Base-by-base conservation (phyloP, 139 green algal species). In the Eudorina sp. region DNA sequence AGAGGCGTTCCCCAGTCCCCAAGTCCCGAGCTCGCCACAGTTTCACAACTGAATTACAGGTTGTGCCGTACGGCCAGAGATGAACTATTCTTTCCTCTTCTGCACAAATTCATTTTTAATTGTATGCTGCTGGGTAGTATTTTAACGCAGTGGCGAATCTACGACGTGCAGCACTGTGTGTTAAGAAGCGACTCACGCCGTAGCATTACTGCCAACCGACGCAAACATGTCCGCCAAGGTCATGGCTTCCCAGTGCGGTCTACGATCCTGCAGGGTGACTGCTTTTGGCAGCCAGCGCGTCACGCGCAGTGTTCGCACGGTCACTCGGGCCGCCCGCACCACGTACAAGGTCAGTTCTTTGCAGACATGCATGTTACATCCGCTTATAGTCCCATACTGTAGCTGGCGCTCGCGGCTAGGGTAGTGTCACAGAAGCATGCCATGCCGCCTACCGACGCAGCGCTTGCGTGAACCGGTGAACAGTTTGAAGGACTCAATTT, bases 291-390 rank as follows among this genome's bases (percentile, higher is more conserved):
- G 58, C 58, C 58, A 64, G 40, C 55, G 55, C 21, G 23, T 38
- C 8, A 1, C 27, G 36, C 53, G 77, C 46, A 53, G 27, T 6
- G 6, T 9, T 38, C 3, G 1, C n/a, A 19, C 64, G 5, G 29
- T 46, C 7, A 29, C 25, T 9, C 8, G 36, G 27, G 80, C 80
- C 18, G 45, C 62, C n/a, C 80, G 80, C 60, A 86, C 80, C 18
- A 86, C 43, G 6, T 86, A 86, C 62, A 77, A 86, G 80, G 80
- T 72, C 9, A 53, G 48, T 69, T 53, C n/a, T n/a, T 11, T 9
- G 73, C 9, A 43, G 43, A 40, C 13, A 45, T 79, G 45, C 48
- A 9, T 40, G 8, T 40, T 27, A 14, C 14, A n/a, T n/a, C n/a
- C n/a, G n/a, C n/a, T n/a, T n/a, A n/a, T n/a, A n/a, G n/a, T n/a